Evolutionary conservation across 768 basidiomycete genomes (phyloP).

Genomic region (Pleurotus citrinopileatus): DNA sequence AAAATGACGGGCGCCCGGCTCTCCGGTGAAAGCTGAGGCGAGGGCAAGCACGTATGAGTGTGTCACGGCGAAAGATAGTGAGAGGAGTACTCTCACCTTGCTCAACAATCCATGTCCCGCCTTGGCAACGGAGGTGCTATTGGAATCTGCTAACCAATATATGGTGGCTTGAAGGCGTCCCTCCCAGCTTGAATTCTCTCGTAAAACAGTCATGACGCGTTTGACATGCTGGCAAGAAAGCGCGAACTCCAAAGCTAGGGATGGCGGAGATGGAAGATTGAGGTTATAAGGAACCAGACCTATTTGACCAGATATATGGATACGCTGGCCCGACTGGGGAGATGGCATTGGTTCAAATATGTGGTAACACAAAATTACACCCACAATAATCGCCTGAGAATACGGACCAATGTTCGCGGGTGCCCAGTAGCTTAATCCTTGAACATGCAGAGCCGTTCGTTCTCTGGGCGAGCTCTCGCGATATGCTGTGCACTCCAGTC

Average conservation of each 20-base stretch:
- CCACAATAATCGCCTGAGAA: conserved; percentile 85
- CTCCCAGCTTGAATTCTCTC: conserved; percentile 53
- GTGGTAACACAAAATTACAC: conserved; percentile 21
- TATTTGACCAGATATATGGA: conserved; percentile 96
- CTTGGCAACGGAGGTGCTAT: conserved; percentile 38
- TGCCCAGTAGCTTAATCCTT: conserved; percentile 97
- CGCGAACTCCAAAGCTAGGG: conserved; percentile 62
- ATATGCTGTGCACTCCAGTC: conserved; percentile 83
- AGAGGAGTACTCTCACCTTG: conserved; percentile 16
- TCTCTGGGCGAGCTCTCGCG: conserved; percentile 33
- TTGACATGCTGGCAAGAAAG: conserved; percentile 78
- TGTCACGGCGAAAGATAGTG: neutral
- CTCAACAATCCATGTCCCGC: conserved; percentile 29
- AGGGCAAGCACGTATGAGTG: no score
- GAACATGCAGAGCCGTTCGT: conserved; percentile 86
- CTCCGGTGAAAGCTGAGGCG: conserved; percentile 13
- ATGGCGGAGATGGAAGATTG: conserved; percentile 57
- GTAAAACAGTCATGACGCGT: conserved; percentile 62
- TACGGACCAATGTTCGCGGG: conserved; percentile 99
- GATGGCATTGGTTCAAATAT: neutral
- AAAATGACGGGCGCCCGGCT: conserved; percentile 47
- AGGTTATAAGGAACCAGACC: conserved; percentile 79
- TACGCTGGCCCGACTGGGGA: conserved; percentile 63
- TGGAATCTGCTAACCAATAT: conserved; percentile 61
- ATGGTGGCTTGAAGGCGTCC: conserved; percentile 64